phyloP scores from a whole-genome alignment of 768 basidiomycete species.

The Boletus rex-veris region DNA sequence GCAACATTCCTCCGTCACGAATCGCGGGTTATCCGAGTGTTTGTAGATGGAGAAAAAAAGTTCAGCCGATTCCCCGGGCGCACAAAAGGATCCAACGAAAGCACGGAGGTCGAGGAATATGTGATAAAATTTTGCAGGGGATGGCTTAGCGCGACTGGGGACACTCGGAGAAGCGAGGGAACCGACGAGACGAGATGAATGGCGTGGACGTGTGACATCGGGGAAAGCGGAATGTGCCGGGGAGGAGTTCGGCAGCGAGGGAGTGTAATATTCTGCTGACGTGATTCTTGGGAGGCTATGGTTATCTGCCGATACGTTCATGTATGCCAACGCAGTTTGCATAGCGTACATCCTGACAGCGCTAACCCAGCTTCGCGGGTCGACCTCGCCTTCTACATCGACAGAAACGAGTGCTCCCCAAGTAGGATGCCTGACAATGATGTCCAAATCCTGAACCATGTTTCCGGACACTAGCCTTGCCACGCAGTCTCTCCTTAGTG shows the following conservation, averaged over 20 bases:
- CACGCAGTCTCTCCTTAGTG: conserved; percentile 83
- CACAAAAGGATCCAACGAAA: conserved; percentile 86
- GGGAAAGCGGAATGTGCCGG: conserved; percentile 72
- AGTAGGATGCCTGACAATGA: conserved; percentile 93
- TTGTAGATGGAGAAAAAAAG: conserved; percentile 93
- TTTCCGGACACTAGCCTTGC: conserved; percentile 85
- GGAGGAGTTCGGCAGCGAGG: conserved; percentile 49
- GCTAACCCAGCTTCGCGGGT: conserved; percentile 81
- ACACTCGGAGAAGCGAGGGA: conserved; percentile 29
- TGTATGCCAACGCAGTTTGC: conserved; percentile 80
- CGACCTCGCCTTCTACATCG: conserved; percentile 82
- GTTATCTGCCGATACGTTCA: conserved; percentile 47
- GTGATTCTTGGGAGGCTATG: conserved; percentile 32
- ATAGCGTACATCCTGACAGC: conserved; percentile 89
- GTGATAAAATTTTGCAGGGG: conserved; percentile 77
- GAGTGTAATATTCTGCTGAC: conserved; percentile 41
- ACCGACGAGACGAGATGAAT: conserved; percentile 34
- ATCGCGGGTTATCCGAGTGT: conserved; percentile 68
- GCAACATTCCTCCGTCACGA: conserved; percentile 93
- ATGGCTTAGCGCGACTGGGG: conserved; percentile 27
- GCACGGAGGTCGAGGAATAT: conserved; percentile 88
- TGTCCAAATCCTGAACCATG: conserved; percentile 86
- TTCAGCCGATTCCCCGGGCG: conserved; percentile 89
- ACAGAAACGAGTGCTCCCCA: conserved; percentile 88
- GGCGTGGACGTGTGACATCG: conserved; percentile 37